These are phyloP conservation scores for Backusella tarrabulga DNA, from an alignment of 192 early-diverging fungal species.

Conservation along the genomic window DNA sequence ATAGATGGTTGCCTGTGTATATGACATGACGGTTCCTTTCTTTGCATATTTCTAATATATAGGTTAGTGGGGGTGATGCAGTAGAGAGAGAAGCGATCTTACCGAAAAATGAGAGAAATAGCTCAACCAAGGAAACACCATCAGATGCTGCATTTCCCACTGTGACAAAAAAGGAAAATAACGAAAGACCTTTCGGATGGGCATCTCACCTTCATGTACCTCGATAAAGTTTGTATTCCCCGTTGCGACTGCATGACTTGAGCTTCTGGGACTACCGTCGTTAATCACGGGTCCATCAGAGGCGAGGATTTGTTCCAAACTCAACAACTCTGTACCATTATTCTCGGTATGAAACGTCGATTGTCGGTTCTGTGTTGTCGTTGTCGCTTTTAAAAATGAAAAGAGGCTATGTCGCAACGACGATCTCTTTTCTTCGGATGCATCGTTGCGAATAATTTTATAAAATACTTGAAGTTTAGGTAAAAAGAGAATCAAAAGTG, in stretches of 20 bases:
- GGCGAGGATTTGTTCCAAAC: slow-evolving; percentile 23
- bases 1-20: slow-evolving; percentile 26
- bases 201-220: slow-evolving; percentile 46
- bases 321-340: slow-evolving; percentile 22
- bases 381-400: neutral
- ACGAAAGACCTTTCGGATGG: slow-evolving; percentile 40
- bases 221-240: slow-evolving; percentile 32
- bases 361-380: neutral
- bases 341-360: neutral
- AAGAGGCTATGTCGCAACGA: neutral
- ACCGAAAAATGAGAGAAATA: slow-evolving; percentile 48
- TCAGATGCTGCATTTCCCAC: slow-evolving; percentile 49
- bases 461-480: slow-evolving; percentile 46
- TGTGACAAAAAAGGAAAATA: slow-evolving; percentile 45
- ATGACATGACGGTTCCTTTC: slow-evolving; percentile 24
- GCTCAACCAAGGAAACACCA: slow-evolving; percentile 42
- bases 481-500: slow-evolving; percentile 46
- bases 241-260: slow-evolving; percentile 20
- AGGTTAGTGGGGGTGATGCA: too few species aligned
- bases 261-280: slow-evolving; percentile 4
- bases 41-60: slow-evolving; percentile 18
- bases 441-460: slow-evolving; percentile 13
- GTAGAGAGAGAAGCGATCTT: neutral
- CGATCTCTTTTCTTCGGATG: neutral
- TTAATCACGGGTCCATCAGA: slow-evolving; percentile 15